Evolutionary conservation across 2,329 filamentous ascomycete genomes (phyloP).

Genomic region (Phialophora macrospora): DNA sequence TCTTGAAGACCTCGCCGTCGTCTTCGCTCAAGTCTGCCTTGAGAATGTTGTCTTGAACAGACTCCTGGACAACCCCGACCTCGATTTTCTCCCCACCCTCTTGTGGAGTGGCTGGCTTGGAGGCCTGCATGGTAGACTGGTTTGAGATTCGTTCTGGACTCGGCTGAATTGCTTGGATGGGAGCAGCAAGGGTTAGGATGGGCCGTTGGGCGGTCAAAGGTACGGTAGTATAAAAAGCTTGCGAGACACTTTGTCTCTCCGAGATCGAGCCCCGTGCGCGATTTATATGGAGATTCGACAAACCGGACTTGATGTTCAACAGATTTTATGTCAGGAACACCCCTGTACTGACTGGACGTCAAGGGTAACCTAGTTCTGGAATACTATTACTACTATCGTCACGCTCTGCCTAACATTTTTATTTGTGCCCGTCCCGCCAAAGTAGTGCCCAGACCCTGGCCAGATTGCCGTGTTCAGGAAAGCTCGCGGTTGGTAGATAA

Average conservation of each 20-base stretch:
- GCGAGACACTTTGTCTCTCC: too few species aligned
- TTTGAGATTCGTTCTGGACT: slow-evolving; percentile 1
- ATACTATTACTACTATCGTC: too few species aligned
- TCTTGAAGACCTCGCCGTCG: slow-evolving; percentile 53
- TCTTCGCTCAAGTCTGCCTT: slow-evolving; percentile 14
- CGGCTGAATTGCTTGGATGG: neutral
- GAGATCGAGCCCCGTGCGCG: too few species aligned
- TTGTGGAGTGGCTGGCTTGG: neutral
- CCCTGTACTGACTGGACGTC: too few species aligned
- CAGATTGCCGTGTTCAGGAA: neutral
- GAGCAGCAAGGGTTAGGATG: too few species aligned
- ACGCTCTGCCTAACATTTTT: neutral
- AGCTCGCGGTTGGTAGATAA: slow-evolving; percentile 4
- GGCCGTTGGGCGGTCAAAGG: too few species aligned
- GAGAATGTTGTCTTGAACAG: slow-evolving; percentile 4
- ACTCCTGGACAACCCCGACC: neutral
- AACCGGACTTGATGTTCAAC: too few species aligned
- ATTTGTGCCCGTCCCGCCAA: neutral
- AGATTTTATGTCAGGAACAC: too few species aligned
- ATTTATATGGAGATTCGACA: too few species aligned
- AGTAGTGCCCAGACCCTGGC: neutral
- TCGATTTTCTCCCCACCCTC: slow-evolving; percentile 17
- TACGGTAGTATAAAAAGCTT: too few species aligned
- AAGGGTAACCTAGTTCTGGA: too few species aligned
- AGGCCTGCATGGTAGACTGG: slow-evolving; percentile 10